Conservation (phyloP, 768 basidiomycete species). For the Grammothele lineata region DNA sequence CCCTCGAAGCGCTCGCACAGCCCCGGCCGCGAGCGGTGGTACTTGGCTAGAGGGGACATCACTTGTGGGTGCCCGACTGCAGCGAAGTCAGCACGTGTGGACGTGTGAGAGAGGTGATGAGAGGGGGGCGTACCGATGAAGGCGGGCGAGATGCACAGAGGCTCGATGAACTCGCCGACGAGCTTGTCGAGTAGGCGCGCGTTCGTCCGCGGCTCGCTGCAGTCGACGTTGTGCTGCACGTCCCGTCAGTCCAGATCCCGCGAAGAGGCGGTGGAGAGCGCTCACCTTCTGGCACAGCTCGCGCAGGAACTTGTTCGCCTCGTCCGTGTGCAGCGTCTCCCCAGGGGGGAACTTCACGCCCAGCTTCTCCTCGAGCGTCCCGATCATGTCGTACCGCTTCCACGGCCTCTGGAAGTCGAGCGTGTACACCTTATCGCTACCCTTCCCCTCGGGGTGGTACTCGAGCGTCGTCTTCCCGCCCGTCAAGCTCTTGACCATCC, state of each 20-base stretch:
- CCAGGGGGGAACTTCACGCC: slow-evolving; percentile 90
- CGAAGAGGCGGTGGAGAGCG: background rate
- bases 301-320: slow-evolving; percentile 84
- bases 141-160: slow-evolving; percentile 90
- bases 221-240: slow-evolving; percentile 87
- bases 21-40: slow-evolving; percentile 94
- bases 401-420: slow-evolving; percentile 92
- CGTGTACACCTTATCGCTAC: slow-evolving; percentile 62
- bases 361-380: slow-evolving; percentile 91
- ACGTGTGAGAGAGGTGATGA: slow-evolving; percentile 32
- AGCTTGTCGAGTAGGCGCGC: slow-evolving; percentile 97
- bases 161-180: slow-evolving; percentile 97
- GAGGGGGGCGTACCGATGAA: too few relatives aligned
- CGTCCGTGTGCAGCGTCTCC: slow-evolving; percentile 80
- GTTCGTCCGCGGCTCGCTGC: slow-evolving; percentile 93
- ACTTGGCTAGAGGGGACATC: slow-evolving; percentile 99
- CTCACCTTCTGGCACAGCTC: slow-evolving; percentile 80
- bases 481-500: slow-evolving; percentile 84
- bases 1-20: slow-evolving; percentile 98
- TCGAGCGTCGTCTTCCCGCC: slow-evolving; percentile 73
- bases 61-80: slow-evolving; percentile 99
- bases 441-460: slow-evolving; percentile 95
- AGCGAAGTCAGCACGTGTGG: slow-evolving; percentile 28
- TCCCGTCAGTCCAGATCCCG: background rate
- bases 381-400: slow-evolving; percentile 99